Base-by-base conservation (phyloP, 1,284 basidiomycete genomes). In the Boletus mariae region DNA sequence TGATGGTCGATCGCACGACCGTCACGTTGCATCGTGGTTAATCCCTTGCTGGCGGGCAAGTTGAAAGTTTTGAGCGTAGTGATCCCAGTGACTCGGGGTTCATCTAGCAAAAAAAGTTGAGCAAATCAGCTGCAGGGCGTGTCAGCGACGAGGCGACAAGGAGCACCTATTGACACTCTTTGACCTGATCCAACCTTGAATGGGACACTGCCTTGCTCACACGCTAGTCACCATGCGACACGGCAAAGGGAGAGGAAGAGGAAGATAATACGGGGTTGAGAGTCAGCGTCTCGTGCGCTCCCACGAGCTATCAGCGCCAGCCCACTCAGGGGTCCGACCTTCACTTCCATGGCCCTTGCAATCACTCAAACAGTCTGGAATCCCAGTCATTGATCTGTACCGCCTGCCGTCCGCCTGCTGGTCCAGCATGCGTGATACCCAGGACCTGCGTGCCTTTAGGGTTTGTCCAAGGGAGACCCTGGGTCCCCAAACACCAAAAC, bases 311-410 rank as follows among this genome's bases (percentile, higher is more conserved):
- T 55, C 55, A 45, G 60, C 62, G 58, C 47, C 58, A 57, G 61
- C 62, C 66, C 62, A 68, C 66, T 67, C n/a, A 64, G 62, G 66
- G 66, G 66, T 63, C 66, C 66, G 64, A 67, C 48, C 35, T 47
- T 54, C 53, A 51, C 49, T 56, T 59, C 57, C 57, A 54, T 51
- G 23, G 42, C 52, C 60, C 51, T 66, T 49, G 47, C 20, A 61
- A 57, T 64, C 64, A 67, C 60, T 63, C 66, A 54, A 63, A 53
- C 61, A 65, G 66, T 61, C 58, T 63, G 64, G 66, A 65, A 64
- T 67, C 65, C 64, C 50, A 61, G 55, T 57, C 60, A 68, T 68
- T 68, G 66, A 68, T 64, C 60, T 67, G 58, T 52, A 57, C 64
- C 66, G 51, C 63, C 60, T 64, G 64, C 64, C 62, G 64, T 64